Evolutionary conservation across 78 protist species (phyloP).

Genomic region (Chrysochromulina parva): DNA sequence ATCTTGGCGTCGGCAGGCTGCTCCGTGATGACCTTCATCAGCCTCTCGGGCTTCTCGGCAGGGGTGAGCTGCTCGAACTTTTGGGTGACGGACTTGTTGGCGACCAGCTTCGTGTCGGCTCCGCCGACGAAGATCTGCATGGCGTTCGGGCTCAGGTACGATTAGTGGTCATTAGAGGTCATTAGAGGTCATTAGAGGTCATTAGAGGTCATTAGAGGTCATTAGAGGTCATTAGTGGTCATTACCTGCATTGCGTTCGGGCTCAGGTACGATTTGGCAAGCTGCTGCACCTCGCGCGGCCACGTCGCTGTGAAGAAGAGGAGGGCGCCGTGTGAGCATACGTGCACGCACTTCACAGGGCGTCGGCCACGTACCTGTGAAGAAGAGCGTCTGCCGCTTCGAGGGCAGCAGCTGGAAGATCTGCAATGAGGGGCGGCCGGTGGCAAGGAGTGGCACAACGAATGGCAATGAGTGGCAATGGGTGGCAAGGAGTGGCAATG

Average conservation of each 20-base stretch:
- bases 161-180: no score
- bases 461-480: background rate
- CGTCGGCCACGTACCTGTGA: constrained; percentile 62
- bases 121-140: constrained; percentile 72
- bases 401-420: no score
- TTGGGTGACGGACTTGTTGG: constrained; percentile 90
- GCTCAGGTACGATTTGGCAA: background rate
- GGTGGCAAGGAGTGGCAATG: no score
- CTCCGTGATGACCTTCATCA: background rate
- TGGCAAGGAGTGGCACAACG: no score
- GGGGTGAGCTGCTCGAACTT: background rate
- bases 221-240: no score
- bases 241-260: constrained; percentile 12
- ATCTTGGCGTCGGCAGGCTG: background rate
- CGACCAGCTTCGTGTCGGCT: constrained; percentile 53
- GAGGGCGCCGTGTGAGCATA: no score
- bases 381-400: constrained; percentile 50
- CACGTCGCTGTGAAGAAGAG: constrained; percentile 43
- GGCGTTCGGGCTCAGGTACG: background rate
- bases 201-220: no score
- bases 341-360: constrained; percentile 59
- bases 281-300: constrained; percentile 43
- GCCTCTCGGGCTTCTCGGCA: background rate
- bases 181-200: no score
- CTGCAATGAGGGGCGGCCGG: no score